phyloP scores from a whole-genome alignment of 768 basidiomycete genomes.

The Lactarius deliciosus region DNA sequence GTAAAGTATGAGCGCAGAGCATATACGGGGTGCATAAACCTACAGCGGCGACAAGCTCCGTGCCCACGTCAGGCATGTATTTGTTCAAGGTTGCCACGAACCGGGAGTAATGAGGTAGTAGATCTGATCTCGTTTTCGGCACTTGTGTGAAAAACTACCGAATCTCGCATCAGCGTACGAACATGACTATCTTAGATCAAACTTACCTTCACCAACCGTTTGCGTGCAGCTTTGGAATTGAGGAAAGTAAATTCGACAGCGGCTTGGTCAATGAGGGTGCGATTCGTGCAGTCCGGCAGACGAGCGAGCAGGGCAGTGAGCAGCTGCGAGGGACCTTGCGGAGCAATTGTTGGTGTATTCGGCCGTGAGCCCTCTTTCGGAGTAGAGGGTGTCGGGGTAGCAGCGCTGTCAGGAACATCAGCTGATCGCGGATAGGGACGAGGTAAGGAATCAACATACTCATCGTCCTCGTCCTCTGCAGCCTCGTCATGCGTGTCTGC shows the following conservation, averaged over 20 bases:
- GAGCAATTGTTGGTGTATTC: constrained; percentile 64
- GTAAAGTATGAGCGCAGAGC: constrained; percentile 16
- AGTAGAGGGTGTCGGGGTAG: constrained; percentile 68
- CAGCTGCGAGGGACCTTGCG: constrained; percentile 91
- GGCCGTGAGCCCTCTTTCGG: constrained; percentile 55
- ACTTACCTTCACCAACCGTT: constrained; percentile 79
- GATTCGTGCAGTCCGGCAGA: constrained; percentile 92
- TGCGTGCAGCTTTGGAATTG: constrained; percentile 95
- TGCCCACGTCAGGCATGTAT: constrained; percentile 93
- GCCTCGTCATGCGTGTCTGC: constrained; percentile 26
- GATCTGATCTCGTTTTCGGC: constrained; percentile 84
- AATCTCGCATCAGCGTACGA: background rate
- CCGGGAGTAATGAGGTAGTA: constrained; percentile 90
- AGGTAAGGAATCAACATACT: constrained; percentile 31
- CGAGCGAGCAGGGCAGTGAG: constrained; percentile 88
- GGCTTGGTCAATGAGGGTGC: constrained; percentile 85
- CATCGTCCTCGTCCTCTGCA: constrained; percentile 33
- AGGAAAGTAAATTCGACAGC: constrained; percentile 95
- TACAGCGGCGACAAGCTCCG: constrained; percentile 78
- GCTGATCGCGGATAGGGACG: background rate
- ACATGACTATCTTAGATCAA: background rate
- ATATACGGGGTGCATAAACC: constrained; percentile 33
- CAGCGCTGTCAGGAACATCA: constrained; percentile 33
- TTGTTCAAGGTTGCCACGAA: constrained; percentile 83
- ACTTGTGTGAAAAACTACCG: constrained; percentile 75